Base-by-base conservation (phyloP, 192 early-diverging fungal species). In the Entomortierella parvispora region DNA sequence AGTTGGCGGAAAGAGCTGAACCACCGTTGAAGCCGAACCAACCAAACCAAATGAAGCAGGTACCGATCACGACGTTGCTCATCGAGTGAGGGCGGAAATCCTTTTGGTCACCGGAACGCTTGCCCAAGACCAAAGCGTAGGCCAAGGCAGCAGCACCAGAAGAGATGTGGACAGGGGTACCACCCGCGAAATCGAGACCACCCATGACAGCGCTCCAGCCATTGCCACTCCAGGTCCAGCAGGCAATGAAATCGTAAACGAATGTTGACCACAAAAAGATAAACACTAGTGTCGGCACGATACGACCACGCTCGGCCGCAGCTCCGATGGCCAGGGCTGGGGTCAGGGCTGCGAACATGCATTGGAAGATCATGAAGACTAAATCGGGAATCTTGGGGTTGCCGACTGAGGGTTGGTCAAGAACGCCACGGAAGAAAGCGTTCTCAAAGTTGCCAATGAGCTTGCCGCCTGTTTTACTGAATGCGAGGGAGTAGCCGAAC, bases 11-110 rank as follows among this genome's bases (percentile, higher is more conserved):
- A 37, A 93, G 81, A 15, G 90, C 92, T 42, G 91, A 92, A 34
- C 96, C 97, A 52, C 90, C 96, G 81, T 99, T 97, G 87, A 99
- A 99, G 2, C 94, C 95, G 51, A 94, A 93, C 96, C 96, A 98
- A 47, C 96, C 95, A 58, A 96, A 95, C 95, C 95, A 97, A 48
- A 98, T 85, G 50, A 98, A 86, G 44, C 88, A 86, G 42, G 93
- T 92, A 34, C 94, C 97, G 33, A 98, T 85, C 57, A 96, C 92
- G 33, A 97, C 96, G 82, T 95, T 93, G 71, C 91, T 90, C 81
- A 97, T 90, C 82, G 93, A 95, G 82, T 97, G 95, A 18, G 96
- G 95, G 75, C 89, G 90, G 83, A 90, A 93, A 17, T 91, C 85
- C 4, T 78, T 70, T 34, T 90, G 91, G 58, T 88, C 88, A 71